These are phyloP conservation scores for Boletus rubescentipes DNA, from an alignment of 768 basidiomycete species.

Conservation along the genomic window DNA sequence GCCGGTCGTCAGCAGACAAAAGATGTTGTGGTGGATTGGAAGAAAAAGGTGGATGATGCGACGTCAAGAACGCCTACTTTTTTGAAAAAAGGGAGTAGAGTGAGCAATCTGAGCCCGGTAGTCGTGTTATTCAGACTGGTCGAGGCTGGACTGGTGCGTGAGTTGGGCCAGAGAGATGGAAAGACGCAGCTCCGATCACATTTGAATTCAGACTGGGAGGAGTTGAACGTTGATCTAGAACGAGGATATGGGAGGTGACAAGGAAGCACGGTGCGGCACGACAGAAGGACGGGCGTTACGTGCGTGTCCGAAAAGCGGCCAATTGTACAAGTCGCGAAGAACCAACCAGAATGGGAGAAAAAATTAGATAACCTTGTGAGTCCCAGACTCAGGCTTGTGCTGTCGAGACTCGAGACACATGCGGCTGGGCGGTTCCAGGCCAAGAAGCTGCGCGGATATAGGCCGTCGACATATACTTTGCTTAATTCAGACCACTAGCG, in stretches of 20 bases:
- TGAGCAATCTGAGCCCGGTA: background rate
- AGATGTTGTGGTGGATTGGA: constrained; percentile 2
- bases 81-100: background rate
- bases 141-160: constrained; percentile 11
- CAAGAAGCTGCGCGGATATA: background rate
- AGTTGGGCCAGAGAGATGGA: background rate
- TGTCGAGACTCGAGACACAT: background rate
- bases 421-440: constrained; percentile 2
- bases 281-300: constrained; percentile 15
- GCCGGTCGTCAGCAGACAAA: background rate
- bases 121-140: constrained; percentile 17
- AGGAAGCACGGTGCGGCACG: background rate
- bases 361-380: background rate
- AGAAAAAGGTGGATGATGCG: background rate
- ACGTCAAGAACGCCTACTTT: background rate
- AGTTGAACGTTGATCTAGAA: background rate
- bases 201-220: constrained; percentile 22
- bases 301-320: constrained; percentile 11
- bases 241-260: background rate
- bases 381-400: background rate
- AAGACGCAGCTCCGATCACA: constrained; percentile 6
- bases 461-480: background rate
- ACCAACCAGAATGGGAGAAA: constrained; percentile 1
- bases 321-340: background rate
- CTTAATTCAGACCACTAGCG: no score